Evolutionary conservation across 23 red algal genomes (phyloP).

Genomic region (Chondrus crispus): DNA sequence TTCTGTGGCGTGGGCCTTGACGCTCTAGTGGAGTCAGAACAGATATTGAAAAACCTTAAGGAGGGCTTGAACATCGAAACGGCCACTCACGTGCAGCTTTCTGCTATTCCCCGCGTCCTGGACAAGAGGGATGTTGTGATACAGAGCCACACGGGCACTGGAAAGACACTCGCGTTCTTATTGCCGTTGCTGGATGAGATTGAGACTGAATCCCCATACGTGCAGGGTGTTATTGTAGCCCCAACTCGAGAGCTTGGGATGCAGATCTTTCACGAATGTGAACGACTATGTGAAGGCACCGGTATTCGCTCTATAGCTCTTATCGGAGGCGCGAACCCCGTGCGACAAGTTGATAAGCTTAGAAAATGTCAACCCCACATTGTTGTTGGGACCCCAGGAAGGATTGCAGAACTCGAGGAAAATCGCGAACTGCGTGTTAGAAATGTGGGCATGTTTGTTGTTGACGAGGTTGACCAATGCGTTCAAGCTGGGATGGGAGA

Average conservation of each 20-base stretch:
- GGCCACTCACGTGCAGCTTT: conserved; percentile 60
- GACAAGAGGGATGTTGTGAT: conserved; percentile 75
- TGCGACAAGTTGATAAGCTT: conserved; percentile 71
- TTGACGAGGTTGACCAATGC: conserved; percentile 89
- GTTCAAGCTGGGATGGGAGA: conserved; percentile 24
- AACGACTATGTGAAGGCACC: conserved; percentile 42
- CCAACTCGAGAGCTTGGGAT: conserved; percentile 85
- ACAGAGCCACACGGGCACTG: conserved; percentile 79
- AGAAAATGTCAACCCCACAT: conserved; percentile 71
- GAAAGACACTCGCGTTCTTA: conserved; percentile 87
- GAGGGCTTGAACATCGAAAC: conserved; percentile 26
- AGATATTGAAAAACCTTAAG: conserved; percentile 35
- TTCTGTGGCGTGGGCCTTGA: conserved; percentile 66
- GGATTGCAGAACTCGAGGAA: conserved; percentile 64
- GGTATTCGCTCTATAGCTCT: conserved; percentile 55
- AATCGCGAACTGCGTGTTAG: conserved; percentile 11
- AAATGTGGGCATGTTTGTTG: conserved; percentile 30
- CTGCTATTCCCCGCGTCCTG: conserved; percentile 57
- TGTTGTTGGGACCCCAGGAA: conserved; percentile 82
- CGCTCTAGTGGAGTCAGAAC: conserved; percentile 43
- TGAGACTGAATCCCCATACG: background rate
- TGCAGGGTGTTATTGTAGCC: conserved; percentile 68
- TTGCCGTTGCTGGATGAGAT: conserved; percentile 80
- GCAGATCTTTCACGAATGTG: conserved; percentile 73
- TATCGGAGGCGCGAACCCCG: conserved; percentile 89